Percentiles rank a stretch among this genome's conserved stretches.
Evolutionary conservation across 164 flowering plant genomes (phyloP).

Genomic region (Macadamia integrifolia): DNA sequence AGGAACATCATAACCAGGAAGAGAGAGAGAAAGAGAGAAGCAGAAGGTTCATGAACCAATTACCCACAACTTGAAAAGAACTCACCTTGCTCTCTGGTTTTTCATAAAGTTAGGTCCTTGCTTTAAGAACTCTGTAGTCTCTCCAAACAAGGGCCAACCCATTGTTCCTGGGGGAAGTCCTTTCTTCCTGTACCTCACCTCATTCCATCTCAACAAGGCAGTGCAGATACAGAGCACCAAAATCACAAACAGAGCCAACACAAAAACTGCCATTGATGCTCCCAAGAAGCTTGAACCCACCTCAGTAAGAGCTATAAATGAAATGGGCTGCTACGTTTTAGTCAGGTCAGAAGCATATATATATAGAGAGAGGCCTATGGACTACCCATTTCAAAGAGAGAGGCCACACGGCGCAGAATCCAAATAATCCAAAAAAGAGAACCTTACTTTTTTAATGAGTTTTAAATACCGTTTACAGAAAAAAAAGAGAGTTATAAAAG

Average conservation of each 20-base stretch:
- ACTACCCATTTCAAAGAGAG: slow-evolving; percentile 1
- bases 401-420: slow-evolving; percentile 2
- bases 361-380: slow-evolving; percentile 20
- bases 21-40: not conserved
- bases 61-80: not conserved
- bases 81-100: slow-evolving; percentile 76
- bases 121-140: slow-evolving; percentile 88
- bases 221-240: slow-evolving; percentile 43
- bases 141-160: slow-evolving; percentile 98
- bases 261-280: slow-evolving; percentile 59
- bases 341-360: slow-evolving; percentile 23
- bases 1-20: not conserved
- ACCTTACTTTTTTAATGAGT: too few relatives aligned
- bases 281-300: slow-evolving; percentile 22
- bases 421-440: too few relatives aligned
- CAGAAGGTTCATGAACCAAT: not conserved
- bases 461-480: too few relatives aligned
- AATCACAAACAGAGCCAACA: slow-evolving; percentile 28
- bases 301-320: slow-evolving; percentile 17
- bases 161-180: slow-evolving; percentile 93
- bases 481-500: not conserved
- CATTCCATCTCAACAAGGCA: slow-evolving; percentile 75
- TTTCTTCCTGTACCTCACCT: slow-evolving; percentile 67
- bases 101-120: slow-evolving; percentile 87
- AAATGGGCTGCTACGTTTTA: slow-evolving; percentile 12